Conservation (phyloP, 768 basidiomycete genomes). For the Pisolithus marmoratus region DNA sequence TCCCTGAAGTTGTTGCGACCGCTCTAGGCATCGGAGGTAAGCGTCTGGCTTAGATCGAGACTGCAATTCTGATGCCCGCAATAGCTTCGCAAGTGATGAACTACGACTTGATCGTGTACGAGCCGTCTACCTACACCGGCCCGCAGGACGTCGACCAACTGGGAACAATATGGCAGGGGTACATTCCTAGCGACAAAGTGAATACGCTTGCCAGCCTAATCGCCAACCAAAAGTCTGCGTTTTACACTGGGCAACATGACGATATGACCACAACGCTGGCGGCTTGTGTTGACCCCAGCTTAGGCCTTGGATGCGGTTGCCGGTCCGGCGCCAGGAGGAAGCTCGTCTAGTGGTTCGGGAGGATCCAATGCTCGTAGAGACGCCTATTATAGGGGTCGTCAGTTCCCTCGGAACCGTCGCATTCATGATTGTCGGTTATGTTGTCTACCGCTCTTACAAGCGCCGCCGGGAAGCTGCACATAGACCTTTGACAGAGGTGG, state of each 20-base stretch:
- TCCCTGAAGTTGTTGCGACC: slow-evolving; percentile 46
- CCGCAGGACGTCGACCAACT: slow-evolving; percentile 44
- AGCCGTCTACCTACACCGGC: slow-evolving; percentile 51
- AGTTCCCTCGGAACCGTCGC: slow-evolving; percentile 76
- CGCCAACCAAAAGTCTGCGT: slow-evolving; percentile 50
- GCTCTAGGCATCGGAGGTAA: slow-evolving; percentile 41
- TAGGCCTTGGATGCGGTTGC: slow-evolving; percentile 47
- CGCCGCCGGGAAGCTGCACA: slow-evolving; percentile 66
- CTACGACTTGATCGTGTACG: slow-evolving; percentile 63
- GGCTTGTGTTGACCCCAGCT: slow-evolving; percentile 61
- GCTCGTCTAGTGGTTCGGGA: slow-evolving; percentile 19
- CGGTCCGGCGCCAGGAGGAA: slow-evolving; percentile 29
- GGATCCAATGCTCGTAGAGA: slow-evolving; percentile 52
- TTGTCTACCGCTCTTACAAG: slow-evolving; percentile 65
- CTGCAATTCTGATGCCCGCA: slow-evolving; percentile 29
- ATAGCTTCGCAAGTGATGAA: slow-evolving; percentile 35
- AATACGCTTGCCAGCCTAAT: slow-evolving; percentile 60
- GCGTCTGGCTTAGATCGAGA: slow-evolving; percentile 12
- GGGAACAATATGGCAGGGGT: slow-evolving; percentile 67
- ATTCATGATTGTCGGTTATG: slow-evolving; percentile 63
- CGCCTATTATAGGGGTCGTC: slow-evolving; percentile 89
- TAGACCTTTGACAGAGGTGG: slow-evolving; percentile 57
- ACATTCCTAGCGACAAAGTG: slow-evolving; percentile 54
- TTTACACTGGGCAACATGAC: slow-evolving; percentile 52
- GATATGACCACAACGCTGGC: slow-evolving; percentile 54